Evolutionary conservation across 192 early-diverging fungal genomes (phyloP), one percentile per base, ranked within the genome.

Genomic region (Coemansia nantahalensis): DNA sequence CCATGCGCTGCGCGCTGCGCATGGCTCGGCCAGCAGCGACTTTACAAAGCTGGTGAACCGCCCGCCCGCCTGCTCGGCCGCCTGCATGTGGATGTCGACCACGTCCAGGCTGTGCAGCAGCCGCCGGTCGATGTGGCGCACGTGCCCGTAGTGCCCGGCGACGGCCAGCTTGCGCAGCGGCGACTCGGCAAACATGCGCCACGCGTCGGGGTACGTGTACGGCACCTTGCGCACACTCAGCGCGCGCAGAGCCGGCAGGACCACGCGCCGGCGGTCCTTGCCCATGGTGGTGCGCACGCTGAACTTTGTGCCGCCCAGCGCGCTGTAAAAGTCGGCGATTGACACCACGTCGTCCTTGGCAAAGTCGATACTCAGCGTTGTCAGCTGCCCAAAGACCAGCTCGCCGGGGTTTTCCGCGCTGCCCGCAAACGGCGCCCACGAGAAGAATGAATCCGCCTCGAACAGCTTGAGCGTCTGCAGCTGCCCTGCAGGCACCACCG

Each of bases 171-270:
- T 51, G 8, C 34, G 39, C 0, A 71, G n/a, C 1, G 68, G 68
- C 26, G 68, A 41, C 9, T 43, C 56, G n/a, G 51, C 39, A 23
- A 71, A 71, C 68, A 71, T 71, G 5, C 50, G 19, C 68, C 68
- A 71, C 6, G 68, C 68, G 8, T 28, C 51, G 5, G 56, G 22
- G 53, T 64, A 71, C 3, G 68, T 59, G 24, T 55, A 71, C 9
- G 68, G 68, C 6, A 71, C 51, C 14, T 36, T 45, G 28, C 56
- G 56, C 0, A 71, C 28, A 1, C 41, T 39, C 14, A 71, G 48
- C 8, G 36, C 21, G 15, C 39, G 31, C 1, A 71, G 56, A 2
- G 10, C 10, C 0, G 68, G 68, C 13, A 71, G 55, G 10, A 30
- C 3, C 1, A 71, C 33, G 21, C 45, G 32, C 15, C 56, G 45